These are phyloP conservation scores for Cryptococcus hybrid DNA, from an alignment of 1,284 basidiomycete genomes.

Conservation along the genomic window DNA sequence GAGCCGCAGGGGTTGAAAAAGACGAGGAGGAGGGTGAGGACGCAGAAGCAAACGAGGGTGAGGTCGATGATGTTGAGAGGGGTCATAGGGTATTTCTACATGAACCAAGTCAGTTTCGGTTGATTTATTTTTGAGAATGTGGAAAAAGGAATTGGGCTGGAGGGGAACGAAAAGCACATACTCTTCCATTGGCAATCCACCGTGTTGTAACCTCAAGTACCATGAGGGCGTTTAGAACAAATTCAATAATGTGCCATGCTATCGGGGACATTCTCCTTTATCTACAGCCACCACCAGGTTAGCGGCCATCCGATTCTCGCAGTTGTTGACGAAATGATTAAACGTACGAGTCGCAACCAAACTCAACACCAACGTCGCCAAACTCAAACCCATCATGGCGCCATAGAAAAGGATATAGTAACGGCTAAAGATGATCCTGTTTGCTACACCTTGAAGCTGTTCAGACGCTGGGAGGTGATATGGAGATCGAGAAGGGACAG, in stretches of 20 bases:
- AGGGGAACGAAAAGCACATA: slow-evolving; percentile 50
- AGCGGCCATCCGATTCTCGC: background rate
- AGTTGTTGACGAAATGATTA: background rate
- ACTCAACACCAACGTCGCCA: slow-evolving; percentile 86
- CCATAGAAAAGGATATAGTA: slow-evolving; percentile 69
- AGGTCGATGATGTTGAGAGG: slow-evolving; percentile 86
- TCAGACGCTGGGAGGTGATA: slow-evolving; percentile 46
- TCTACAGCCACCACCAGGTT: slow-evolving; percentile 12
- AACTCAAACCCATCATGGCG: slow-evolving; percentile 81
- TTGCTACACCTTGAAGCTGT: slow-evolving; percentile 48
- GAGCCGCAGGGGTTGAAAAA: slow-evolving; percentile 58
- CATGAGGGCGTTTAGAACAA: slow-evolving; percentile 88
- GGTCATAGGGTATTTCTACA: slow-evolving; percentile 92
- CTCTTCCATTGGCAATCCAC: slow-evolving; percentile 84
- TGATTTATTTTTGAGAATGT: background rate
- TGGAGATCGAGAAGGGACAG: slow-evolving; percentile 30
- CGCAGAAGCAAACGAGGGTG: slow-evolving; percentile 78
- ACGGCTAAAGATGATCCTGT: slow-evolving; percentile 47
- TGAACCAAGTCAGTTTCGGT: background rate
- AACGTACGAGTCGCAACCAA: slow-evolving; percentile 53
- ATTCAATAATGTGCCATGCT: slow-evolving; percentile 84
- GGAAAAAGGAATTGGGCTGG: background rate
- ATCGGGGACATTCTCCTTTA: slow-evolving; percentile 45
- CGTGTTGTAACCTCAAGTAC: slow-evolving; percentile 85
- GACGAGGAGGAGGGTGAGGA: slow-evolving; percentile 78